These are phyloP conservation scores for Neoboletus brunneissimus DNA, from an alignment of 768 basidiomycete genomes.

Conservation along the genomic window DNA sequence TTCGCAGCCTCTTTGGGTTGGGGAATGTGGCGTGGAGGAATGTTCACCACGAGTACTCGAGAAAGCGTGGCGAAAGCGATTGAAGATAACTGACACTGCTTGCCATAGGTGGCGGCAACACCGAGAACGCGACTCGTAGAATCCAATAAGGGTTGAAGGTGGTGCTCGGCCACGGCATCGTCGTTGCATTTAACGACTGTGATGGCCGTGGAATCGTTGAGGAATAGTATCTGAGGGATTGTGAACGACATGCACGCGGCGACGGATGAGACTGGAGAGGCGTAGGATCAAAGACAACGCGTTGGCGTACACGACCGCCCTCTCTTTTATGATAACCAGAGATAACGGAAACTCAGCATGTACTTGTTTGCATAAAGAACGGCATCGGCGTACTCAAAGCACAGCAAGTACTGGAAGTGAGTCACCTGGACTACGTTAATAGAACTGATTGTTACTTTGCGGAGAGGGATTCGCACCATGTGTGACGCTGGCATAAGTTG, in stretches of 20 bases:
- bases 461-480: neutral
- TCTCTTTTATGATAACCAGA: constrained; percentile 6
- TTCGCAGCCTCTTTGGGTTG: constrained; percentile 1
- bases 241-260: constrained; percentile 17
- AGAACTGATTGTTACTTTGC: neutral
- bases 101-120: constrained; percentile 42
- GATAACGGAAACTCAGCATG: neutral
- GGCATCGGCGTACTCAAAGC: neutral
- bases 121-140: constrained; percentile 33
- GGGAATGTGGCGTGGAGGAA: constrained; percentile 18
- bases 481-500: neutral
- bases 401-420: constrained; percentile 15
- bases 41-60: constrained; percentile 34
- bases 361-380: neutral
- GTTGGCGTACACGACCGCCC: neutral
- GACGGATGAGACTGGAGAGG: neutral
- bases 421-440: neutral
- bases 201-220: constrained; percentile 22
- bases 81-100: constrained; percentile 32
- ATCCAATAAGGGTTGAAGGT: constrained; percentile 32
- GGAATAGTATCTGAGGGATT: constrained; percentile 37
- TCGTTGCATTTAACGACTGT: constrained; percentile 29
- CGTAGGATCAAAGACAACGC: neutral
- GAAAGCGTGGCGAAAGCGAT: constrained; percentile 42
- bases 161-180: constrained; percentile 18